Evolutionary conservation across 345 rosid genomes (phyloP), one percentile per base, ranked within the genome.

Genomic region (Trapa bicornis): DNA sequence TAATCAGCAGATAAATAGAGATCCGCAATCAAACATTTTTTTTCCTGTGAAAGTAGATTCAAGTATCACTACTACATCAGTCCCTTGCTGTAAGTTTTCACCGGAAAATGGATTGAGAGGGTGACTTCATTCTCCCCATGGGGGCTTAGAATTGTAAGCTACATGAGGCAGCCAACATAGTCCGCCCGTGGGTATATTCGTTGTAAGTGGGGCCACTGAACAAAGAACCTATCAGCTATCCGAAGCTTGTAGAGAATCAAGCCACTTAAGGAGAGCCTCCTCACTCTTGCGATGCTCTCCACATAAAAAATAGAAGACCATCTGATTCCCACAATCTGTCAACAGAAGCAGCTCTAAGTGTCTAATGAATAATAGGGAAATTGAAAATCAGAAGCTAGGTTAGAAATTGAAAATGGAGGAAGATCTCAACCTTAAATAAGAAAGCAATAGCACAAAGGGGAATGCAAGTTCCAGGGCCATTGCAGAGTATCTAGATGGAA

Each of bases 391-490:
- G 37, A 36, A 2, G 29, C 11, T 5, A 8, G 39, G 17, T 15
- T 48, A 11, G 37, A 5, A 71, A 57, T 42, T 45, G 41, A 50
- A 22, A 38, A 43, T 16, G 11, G 0, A 13, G 38, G 66, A 57
- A 67, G 67, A 56, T 71, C 39, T 63, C 17, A 60, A 91, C 97
- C 96, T 91, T 94, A 77, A 94, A 85, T 64, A 84, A 47, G 76
- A 87, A 87, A 35, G 97, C 91, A 50, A 91, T 91, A 50, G 69
- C 63, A 42, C 96, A 89, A 6, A 94, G 80, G 75, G 99, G 97
- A 74, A 91, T 75, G 74, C 99, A 94, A 5, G 99, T 89, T 72
- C 97, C 96, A 17, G 99, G 97, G 73, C 97, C 97, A 77, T 94
- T 91, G 80, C 99, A 94, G 70, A 89, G 88, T 72, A 94, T 78